Evolutionary conservation across 495 filamentous ascomycete species (phyloP).

Genomic region (Penicillium tannophilum): DNA sequence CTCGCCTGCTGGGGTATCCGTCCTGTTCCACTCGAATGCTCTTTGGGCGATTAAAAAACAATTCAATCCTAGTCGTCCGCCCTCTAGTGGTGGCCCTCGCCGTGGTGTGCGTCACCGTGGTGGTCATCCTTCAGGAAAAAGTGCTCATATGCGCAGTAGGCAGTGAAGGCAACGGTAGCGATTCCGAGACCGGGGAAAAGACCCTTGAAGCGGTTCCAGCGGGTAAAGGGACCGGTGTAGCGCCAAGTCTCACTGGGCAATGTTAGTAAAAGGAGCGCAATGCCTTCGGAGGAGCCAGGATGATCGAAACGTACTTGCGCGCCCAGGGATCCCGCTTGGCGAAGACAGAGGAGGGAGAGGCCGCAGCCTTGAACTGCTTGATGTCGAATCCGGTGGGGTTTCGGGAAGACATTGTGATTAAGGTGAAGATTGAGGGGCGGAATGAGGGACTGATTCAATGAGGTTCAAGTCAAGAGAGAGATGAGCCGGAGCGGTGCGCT

Average conservation of each 20-base stretch:
- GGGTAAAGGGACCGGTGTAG: conserved; percentile 85
- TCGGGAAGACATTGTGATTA: conserved; percentile 50
- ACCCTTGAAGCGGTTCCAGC: conserved; percentile 83
- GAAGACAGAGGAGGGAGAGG: conserved; percentile 57
- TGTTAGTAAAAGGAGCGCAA: conserved; percentile 19
- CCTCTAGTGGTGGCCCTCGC: conserved; percentile 47
- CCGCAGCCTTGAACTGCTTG: conserved; percentile 67
- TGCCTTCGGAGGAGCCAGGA: conserved; percentile 3
- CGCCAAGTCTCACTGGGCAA: conserved; percentile 84
- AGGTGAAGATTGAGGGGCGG: conserved; percentile 16
- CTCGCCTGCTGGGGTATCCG: conserved; percentile 33
- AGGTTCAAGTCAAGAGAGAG: conserved; percentile 19
- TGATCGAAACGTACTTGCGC: conserved; percentile 56
- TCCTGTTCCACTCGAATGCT: conserved; percentile 23
- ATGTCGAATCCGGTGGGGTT: conserved; percentile 87
- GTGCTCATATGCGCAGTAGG: conserved; percentile 86
- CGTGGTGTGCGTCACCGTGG: conserved; percentile 51
- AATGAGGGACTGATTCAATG: conserved; percentile 16
- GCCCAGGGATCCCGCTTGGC: conserved; percentile 84
- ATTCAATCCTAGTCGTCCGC: conserved; percentile 2
- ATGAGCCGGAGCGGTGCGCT: conserved; percentile 30
- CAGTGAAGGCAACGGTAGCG: conserved; percentile 85
- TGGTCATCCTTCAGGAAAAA: conserved; percentile 81
- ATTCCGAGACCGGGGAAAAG: conserved; percentile 89
- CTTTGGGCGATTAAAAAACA: conserved; percentile 14